Base-by-base conservation (phyloP, 73 alveolate genomes). In the Urostyla sp. region DNA sequence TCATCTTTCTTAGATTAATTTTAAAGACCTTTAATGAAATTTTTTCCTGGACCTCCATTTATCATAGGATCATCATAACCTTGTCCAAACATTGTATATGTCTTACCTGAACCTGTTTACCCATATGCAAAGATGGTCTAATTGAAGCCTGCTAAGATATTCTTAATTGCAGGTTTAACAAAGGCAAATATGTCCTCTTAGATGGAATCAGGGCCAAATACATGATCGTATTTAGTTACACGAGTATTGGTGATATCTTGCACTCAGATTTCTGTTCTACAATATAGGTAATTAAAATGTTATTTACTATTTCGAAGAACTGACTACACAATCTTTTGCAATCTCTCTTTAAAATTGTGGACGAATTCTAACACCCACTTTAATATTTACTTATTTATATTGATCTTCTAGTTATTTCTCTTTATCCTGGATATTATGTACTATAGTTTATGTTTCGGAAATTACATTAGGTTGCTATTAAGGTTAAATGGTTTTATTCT, bases 41-140 rank as follows among this genome's bases (percentile, higher is more conserved):
- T 63, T 40, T 10, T 63, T 26, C 27, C 27, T 5, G 45, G 10
- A 1, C 35, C 79, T 24, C 10, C 13, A 7, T 43, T 20, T 43
- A 20, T 63, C 18, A 35, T 27, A 3, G 24, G 5, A 27, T 58
- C 8, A 31, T 69, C 85, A 31, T 28, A 52, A 49, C 85, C 85
- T 10, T 73, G 55, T 45, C 93, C 93, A 30, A 85, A 85, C 93
- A 85, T 85, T 38, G 93, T 54, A 31, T 85, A 52, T 0, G 93
- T 85, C 55, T 85, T 85, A 26, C 93, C 93, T 0, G 93, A 85
- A 16, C 93, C 93, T 35, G 93, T 85, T 45, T 85, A 60, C 0
- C 93, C 93, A 76, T 85, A 85, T 3, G 93, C 93, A 36, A 85
- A 85, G 5, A 85, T 81, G 0, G 93, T 85, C 30, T 89, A 75